Evolutionary conservation across 2,329 filamentous ascomycete species (phyloP).

Genomic region (Fusarium tanahbumbuense): DNA sequence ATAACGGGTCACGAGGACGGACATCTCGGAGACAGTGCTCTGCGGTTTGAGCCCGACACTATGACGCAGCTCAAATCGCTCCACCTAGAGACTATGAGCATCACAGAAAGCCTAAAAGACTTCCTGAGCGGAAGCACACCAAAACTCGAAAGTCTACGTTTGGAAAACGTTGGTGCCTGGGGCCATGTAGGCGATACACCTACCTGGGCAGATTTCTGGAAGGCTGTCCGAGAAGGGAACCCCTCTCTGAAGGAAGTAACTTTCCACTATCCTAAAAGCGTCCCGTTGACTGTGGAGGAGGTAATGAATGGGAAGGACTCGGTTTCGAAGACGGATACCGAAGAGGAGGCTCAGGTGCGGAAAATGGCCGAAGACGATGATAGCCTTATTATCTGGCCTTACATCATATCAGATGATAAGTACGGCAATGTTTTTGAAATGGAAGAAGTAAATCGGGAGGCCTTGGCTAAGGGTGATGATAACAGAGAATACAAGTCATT

Average conservation of each 20-base stretch:
- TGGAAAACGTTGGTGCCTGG: not conserved
- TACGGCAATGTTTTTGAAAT: not conserved
- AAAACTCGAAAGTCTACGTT: not conserved
- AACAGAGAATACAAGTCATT: slow-evolving; percentile 7
- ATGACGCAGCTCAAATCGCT: not conserved
- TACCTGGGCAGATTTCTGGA: slow-evolving; percentile 11
- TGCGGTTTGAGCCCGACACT: not conserved
- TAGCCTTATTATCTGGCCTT: slow-evolving; percentile 7
- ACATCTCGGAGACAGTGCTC: not conserved
- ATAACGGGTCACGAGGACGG: not conserved
- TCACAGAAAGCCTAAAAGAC: not conserved
- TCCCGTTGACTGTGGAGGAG: not conserved
- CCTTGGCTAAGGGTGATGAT: not conserved
- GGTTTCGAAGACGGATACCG: not conserved
- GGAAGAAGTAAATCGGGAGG: not conserved
- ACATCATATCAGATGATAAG: not conserved
- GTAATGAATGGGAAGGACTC: not conserved
- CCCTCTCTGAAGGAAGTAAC: not conserved
- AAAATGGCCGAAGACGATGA: not conserved
- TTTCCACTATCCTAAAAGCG: not conserved
- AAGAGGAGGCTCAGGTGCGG: not conserved
- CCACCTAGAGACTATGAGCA: not conserved
- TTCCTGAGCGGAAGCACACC: not conserved
- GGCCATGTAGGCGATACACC: not conserved
- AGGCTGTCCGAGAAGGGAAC: not conserved